Evolutionary conservation across 2,329 filamentous ascomycete genomes (phyloP), one percentile per base, ranked within the genome.

Genomic region (Paradendryphiella salina): DNA sequence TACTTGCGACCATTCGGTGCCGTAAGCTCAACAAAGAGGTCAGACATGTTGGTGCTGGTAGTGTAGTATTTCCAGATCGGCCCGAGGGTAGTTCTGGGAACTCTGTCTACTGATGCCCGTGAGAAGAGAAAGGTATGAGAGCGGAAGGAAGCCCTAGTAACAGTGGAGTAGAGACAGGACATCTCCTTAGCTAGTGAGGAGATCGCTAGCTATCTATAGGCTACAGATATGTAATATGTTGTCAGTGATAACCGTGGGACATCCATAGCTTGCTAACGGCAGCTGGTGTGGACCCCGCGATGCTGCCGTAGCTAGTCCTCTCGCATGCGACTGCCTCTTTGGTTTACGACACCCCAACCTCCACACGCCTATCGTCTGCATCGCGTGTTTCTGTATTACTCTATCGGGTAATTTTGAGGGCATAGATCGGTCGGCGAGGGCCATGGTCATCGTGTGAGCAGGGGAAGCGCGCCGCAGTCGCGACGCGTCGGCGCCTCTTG

Each of bases 1-100:
- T 89, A 92, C 63, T 82, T 85, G 71, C 76, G 79, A 63, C 88
- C 88, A 73, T 93, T 93, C 4, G 89, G 89, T 41, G 89, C 87
- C 7, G 81, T 87, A 51, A 93, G 80, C 64, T 89, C 80, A 45
- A 85, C 75, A 43, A 72, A 70, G 20, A 82, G 74, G 51, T 77
- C 76, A 28, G 78, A 77, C 76, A 78, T 78, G 42, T 42, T 61
- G 55, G 17, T 52, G 42, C 23, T 26, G 17, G 49, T 50, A 45
- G 50, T 59, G 43, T 61, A 62, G 46, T 52, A 59, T 45, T 58
- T 67, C 28, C 56, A 37, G 40, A 57, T 21, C 11, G 47, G 40
- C 33, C 29, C 28, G 21, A 34, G 57, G 18, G 43, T 51, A n/a
- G 34, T 54, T 23, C 21, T 43, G 31, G 46, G 28, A 42, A 49